These are phyloP conservation scores for Xylaria sp. DNA, from an alignment of 2,329 filamentous ascomycete genomes.

Conservation along the genomic window DNA sequence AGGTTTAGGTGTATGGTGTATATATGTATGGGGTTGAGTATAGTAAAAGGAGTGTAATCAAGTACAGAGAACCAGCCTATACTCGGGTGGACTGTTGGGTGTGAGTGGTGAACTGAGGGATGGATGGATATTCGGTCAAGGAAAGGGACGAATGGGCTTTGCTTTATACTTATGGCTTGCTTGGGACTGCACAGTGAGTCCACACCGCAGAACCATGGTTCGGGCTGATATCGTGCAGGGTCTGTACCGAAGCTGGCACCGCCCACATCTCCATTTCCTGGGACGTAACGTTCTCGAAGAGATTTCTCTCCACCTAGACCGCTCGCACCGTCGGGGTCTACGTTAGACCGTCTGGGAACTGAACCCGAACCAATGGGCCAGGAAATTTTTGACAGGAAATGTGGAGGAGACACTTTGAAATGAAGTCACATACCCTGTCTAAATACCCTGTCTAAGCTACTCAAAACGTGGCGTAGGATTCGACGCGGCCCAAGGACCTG, in stretches of 20 bases:
- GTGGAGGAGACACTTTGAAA: constrained; percentile 36
- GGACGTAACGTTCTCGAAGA: constrained; percentile 35
- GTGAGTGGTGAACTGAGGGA: constrained; percentile 22
- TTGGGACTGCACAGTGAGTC: constrained; percentile 35
- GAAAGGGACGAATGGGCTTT: constrained; percentile 31
- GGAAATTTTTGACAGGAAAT: constrained; percentile 37
- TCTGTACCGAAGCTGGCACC: constrained; percentile 32
- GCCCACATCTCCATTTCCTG: constrained; percentile 25
- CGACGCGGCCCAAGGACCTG: constrained; percentile 38
- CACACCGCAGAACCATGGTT: constrained; percentile 15
- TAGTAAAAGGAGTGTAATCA: constrained; percentile 31
- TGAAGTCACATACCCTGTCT: constrained; percentile 31
- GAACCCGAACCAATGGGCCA: constrained; percentile 38
- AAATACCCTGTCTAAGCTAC: constrained; percentile 4
- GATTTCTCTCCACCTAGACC: constrained; percentile 36
- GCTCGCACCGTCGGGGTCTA: constrained; percentile 31
- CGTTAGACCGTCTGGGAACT: constrained; percentile 25
- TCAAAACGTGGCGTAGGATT: constrained; percentile 36
- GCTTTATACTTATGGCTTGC: constrained; percentile 34
- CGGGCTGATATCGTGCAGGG: constrained; percentile 36
- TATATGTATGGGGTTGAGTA: constrained; percentile 25
- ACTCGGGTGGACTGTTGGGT: constrained; percentile 23
- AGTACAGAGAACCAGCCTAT: constrained; percentile 35
- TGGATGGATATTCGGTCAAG: constrained; percentile 15
- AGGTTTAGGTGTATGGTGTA: constrained; percentile 27